Evolutionary conservation across 2,329 filamentous ascomycete genomes (phyloP).

Genomic region (Epichloe sibirici): DNA sequence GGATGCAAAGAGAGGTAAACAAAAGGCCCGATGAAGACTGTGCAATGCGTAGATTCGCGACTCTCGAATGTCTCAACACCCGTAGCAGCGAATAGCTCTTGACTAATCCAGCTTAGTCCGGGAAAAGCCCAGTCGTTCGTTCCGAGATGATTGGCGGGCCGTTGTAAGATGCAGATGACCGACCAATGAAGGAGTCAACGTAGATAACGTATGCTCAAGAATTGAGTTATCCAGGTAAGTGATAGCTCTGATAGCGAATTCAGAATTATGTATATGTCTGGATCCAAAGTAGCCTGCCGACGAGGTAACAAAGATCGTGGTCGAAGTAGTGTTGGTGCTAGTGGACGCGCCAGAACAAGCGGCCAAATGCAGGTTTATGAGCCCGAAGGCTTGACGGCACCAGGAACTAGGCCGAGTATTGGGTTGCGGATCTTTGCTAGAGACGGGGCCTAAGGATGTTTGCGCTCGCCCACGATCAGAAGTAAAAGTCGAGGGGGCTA

Average conservation of each 20-base stretch:
- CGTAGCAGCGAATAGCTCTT: neutral
- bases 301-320: neutral
- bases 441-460: conserved; percentile 11
- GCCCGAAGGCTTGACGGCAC: conserved; percentile 6
- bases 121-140: neutral
- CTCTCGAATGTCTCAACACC: neutral
- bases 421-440: conserved; percentile 12
- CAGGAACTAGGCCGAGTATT: conserved; percentile 8
- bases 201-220: neutral
- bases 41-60: neutral
- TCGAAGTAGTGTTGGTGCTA: conserved; percentile 5
- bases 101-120: neutral
- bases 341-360: conserved; percentile 3
- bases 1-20: neutral
- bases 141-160: neutral
- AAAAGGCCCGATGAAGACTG: neutral
- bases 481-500: conserved; percentile 13
- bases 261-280: neutral
- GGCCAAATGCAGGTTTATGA: conserved; percentile 6
- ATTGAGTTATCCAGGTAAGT: neutral
- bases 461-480: conserved; percentile 14
- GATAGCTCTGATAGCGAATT: neutral
- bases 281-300: neutral
- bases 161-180: neutral
- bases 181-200: neutral